Conservation (phyloP, 1,284 basidiomycete genomes). For the Cryptococcus floricola region DNA sequence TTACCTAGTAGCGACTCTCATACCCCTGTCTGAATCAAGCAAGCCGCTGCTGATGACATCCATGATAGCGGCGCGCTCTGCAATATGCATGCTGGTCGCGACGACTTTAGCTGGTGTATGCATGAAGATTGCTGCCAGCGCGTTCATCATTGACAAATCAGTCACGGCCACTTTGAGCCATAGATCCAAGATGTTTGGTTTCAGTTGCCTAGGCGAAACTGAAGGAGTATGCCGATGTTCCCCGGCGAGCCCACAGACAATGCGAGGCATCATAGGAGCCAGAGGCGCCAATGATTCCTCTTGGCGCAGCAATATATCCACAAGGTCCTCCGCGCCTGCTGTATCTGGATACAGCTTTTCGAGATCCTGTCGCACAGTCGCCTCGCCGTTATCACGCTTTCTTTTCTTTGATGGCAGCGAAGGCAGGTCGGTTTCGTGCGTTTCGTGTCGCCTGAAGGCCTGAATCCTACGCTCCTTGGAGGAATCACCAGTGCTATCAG, state of each 20-base stretch:
- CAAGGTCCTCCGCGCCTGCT: neutral
- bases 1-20: slow-evolving; percentile 23
- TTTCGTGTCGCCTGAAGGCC: neutral
- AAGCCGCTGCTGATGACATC: no score
- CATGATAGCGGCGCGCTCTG: no score
- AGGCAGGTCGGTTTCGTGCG: no score
- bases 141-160: slow-evolving; percentile 14
- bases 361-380: neutral
- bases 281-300: slow-evolving; percentile 5
- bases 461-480: neutral
- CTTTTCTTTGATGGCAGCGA: slow-evolving; percentile 7
- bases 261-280: slow-evolving; percentile 1
- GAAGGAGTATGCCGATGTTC: neutral
- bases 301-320: neutral
- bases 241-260: slow-evolving; percentile 13
- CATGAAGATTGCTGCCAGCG: slow-evolving; percentile 12
- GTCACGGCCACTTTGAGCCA: slow-evolving; percentile 8
- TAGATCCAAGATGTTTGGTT: slow-evolving; percentile 6
- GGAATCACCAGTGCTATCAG: neutral
- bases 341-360: neutral
- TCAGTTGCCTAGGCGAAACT: neutral
- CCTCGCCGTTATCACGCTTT: slow-evolving; percentile 6
- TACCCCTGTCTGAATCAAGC: slow-evolving; percentile 11
- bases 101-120: slow-evolving; percentile 5
- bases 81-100: no score